Percentiles rank a stretch among this genome's conserved stretches.
Conservation (phyloP, 2,329 filamentous ascomycete species). For the Leptographium procerum region DNA sequence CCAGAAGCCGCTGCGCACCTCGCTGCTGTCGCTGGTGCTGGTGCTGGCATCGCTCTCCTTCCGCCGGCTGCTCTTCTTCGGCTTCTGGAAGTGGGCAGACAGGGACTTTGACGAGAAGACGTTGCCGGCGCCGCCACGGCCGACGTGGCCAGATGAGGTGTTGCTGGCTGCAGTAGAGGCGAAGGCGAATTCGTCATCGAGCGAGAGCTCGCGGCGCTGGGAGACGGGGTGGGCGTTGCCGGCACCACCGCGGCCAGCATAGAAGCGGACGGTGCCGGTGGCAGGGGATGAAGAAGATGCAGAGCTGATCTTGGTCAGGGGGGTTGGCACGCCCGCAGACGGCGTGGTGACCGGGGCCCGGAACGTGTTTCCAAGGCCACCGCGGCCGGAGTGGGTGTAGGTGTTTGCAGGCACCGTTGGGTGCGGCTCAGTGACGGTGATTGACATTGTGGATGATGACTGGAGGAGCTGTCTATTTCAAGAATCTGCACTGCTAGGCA, state of each 20-base stretch:
- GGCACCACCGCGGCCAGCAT: slow-evolving; percentile 55
- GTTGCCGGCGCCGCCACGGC: slow-evolving; percentile 55
- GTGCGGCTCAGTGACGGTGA: slow-evolving; percentile 37
- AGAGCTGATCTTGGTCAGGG: slow-evolving; percentile 26
- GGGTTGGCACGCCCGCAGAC: slow-evolving; percentile 37
- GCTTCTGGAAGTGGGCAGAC: slow-evolving; percentile 7
- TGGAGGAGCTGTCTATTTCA: background rate
- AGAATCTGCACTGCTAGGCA: background rate
- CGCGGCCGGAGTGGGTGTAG: slow-evolving; percentile 42
- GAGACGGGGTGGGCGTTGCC: slow-evolving; percentile 47
- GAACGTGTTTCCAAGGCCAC: slow-evolving; percentile 45
- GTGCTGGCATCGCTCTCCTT: slow-evolving; percentile 21
- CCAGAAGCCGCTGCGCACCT: slow-evolving; percentile 21
- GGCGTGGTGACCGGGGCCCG: slow-evolving; percentile 31
- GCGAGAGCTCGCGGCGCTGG: slow-evolving; percentile 48
- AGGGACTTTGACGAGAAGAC: slow-evolving; percentile 18
- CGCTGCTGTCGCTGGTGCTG: slow-evolving; percentile 6
- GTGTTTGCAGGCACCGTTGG: slow-evolving; percentile 33
- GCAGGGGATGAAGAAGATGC: slow-evolving; percentile 32
- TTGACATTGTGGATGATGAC: slow-evolving; percentile 25
- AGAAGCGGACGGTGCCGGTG: slow-evolving; percentile 39
- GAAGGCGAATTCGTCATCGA: slow-evolving; percentile 54
- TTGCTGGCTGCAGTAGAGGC: slow-evolving; percentile 40
- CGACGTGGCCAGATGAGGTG: slow-evolving; percentile 46
- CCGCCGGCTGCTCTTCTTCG: slow-evolving; percentile 7